Conservation (phyloP, 352 stramenopile genomes). For the Phytophthora niederhauseri region DNA sequence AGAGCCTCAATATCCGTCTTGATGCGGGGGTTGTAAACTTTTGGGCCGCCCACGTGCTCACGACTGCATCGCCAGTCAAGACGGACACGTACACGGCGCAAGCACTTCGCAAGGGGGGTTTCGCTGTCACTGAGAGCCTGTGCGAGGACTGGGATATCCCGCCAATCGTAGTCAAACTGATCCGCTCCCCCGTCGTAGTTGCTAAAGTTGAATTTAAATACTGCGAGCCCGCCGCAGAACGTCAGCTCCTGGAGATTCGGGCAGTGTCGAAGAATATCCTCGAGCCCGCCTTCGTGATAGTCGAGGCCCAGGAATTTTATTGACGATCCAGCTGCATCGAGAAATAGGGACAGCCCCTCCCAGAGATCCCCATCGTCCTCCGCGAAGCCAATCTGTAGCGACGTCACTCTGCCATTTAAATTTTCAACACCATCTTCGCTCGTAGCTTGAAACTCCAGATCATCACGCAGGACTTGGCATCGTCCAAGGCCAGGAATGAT, state of each 20-base stretch:
- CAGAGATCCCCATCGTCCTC: not conserved
- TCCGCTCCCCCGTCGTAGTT: not conserved
- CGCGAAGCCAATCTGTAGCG: not conserved
- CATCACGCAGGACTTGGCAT: constrained; percentile 1
- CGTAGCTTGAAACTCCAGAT: not conserved
- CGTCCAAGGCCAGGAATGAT: constrained; percentile 7
- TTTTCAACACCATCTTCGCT: not conserved
- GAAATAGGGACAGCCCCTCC: not conserved
- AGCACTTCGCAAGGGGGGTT: not conserved
- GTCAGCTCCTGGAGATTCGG: not conserved
- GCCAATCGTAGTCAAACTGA: not conserved
- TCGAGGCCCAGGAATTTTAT: not conserved
- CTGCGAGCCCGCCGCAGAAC: not conserved
- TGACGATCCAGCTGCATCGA: not conserved
- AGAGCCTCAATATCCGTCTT: not conserved
- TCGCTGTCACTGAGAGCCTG: not conserved
- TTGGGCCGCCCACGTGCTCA: no score
- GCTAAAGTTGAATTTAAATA: not conserved
- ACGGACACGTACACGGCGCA: not conserved
- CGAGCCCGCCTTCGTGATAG: constrained; percentile 1
- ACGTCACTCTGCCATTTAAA: not conserved
- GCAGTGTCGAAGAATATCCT: not conserved
- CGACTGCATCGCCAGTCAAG: not conserved
- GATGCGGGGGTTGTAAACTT: not conserved
- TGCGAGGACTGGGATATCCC: not conserved